A percentile compares a stretch with the other conserved stretches of the same genome.
Evolutionary conservation across 306 rosid genomes (phyloP).

Genomic region (cucumber (Cucumis sativus)): Cucumber_9930_V3 NC_026656.2:18380501-18381000

Average conservation of each 20-base stretch:
- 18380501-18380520: background rate
- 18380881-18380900: conserved; percentile 57
- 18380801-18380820: conserved; percentile 44
- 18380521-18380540: background rate
- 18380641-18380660: conserved; percentile 76
- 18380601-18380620: conserved; percentile 45
- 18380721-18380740: conserved; percentile 44
- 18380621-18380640: conserved; percentile 50
- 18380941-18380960: conserved; percentile 87
- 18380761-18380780: conserved; percentile 37
- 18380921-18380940: conserved; percentile 81
- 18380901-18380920: conserved; percentile 57
- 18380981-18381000: conserved; percentile 34
- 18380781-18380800: conserved; percentile 60
- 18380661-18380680: conserved; percentile 75
- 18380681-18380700: conserved; percentile 20
- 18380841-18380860: conserved; percentile 59
- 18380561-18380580: background rate
- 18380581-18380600: conserved; percentile 46
- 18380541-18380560: background rate
- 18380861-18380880: conserved; percentile 73
- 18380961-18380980: conserved; percentile 46
- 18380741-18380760: conserved; percentile 67
- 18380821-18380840: conserved; percentile 60
- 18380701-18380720: conserved; percentile 56